Conservation (phyloP, 345 rosid species). For the Eucalyptus curtisii region DNA sequence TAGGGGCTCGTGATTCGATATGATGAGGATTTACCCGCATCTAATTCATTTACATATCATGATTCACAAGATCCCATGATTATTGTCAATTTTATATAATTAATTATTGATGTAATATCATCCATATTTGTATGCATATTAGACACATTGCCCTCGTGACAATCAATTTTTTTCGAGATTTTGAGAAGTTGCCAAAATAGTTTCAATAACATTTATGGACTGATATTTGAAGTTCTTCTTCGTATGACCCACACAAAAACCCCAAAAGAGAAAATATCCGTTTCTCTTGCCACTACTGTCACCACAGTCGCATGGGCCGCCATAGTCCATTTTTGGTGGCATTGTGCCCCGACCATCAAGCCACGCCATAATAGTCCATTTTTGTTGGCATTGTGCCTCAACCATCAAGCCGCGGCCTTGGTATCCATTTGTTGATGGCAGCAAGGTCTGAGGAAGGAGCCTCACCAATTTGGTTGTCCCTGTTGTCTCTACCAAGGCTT, state of each 20-base stretch:
- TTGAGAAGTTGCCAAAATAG: not conserved
- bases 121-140: not conserved
- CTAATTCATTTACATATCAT: not conserved
- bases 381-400: not conserved
- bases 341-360: not conserved
- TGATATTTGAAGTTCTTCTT: too few species aligned
- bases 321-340: not conserved
- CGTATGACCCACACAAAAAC: too few species aligned
- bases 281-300: not conserved
- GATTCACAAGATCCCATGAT: accelerated
- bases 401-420: not conserved
- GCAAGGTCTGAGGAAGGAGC: not conserved
- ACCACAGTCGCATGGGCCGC: not conserved
- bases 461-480: not conserved
- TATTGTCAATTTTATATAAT: not conserved
- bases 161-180: accelerated
- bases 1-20: not conserved
- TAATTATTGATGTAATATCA: not conserved
- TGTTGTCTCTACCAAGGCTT: not conserved
- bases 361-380: not conserved
- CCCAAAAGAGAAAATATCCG: not conserved
- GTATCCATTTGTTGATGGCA: not conserved
- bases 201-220: not conserved
- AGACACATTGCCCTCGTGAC: not conserved
- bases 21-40: accelerated